Base-by-base conservation (phyloP, 2,329 filamentous ascomycete genomes). In the Apiospora arundinis region DNA sequence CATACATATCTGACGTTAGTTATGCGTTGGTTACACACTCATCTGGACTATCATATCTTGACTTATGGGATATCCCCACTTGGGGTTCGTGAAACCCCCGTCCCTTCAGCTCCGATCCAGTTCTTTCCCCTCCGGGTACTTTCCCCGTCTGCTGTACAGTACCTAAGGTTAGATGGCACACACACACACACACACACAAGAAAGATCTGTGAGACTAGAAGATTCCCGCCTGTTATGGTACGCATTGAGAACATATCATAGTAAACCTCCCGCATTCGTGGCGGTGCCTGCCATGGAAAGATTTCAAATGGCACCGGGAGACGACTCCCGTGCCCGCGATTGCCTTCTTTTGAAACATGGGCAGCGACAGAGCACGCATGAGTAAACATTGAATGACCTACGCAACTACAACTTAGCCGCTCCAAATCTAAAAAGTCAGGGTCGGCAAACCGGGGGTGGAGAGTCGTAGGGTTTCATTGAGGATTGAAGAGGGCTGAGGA, bases 81-180 rank as follows among this genome's bases (percentile, higher is more conserved):
- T 60, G 52, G 52, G 16, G 52, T 60, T 60, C 52, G 52, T 60
- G 52, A 60, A 60, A 60, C 52, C 52, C 52, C 52, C 52, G 52
- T 21, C 52, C 8, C 52, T 60, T 60, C 52, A 60, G 52, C 52
- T 37, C 52, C 16, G 25, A 28, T 60, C 52, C 52, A 60, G 7
- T 60, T 60, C 52, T 60, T 60, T 60, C 52, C 52, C 52, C 52
- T 14, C 42, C 42, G 42, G 42, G 3, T 16, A 45, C 16, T 45
- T 45, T 18, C 42, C 42, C 42, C 42, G 42, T 45, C 16, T 18
- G 16, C 40, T 32, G 32, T 32, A 42, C 42, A 45, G n/a, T n/a
- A n/a, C n/a, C n/a, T n/a, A n/a, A n/a, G n/a, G n/a, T n/a, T n/a
- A n/a, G n/a, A n/a, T n/a, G n/a, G n/a, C n/a, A n/a, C n/a, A n/a